phyloP scores from a whole-genome alignment of 1,284 basidiomycete species.

The Malassezia sp. region DNA sequence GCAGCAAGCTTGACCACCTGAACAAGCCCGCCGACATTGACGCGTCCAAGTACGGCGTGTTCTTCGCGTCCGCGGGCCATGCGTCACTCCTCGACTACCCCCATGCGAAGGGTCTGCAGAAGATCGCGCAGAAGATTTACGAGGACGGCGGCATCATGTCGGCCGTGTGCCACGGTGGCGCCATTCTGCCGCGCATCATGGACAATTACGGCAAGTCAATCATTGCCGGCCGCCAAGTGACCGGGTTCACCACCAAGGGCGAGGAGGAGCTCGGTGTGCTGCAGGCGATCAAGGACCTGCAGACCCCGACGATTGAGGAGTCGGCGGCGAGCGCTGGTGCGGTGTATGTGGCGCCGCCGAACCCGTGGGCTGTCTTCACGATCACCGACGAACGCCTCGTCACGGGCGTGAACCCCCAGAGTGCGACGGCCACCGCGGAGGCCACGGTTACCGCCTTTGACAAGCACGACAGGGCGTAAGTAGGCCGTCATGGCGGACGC shows the following conservation, averaged over 20 bases:
- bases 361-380: slow-evolving; percentile 12
- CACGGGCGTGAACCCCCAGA: slow-evolving; percentile 17
- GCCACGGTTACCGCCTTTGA: slow-evolving; percentile 11
- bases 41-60: slow-evolving; percentile 8
- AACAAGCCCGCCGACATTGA: slow-evolving; percentile 12
- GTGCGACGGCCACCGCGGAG: slow-evolving; percentile 4
- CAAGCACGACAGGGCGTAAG: neutral
- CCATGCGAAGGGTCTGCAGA: slow-evolving; percentile 9
- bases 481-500: no score
- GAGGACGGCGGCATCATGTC: slow-evolving; percentile 18
- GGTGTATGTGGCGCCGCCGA: slow-evolving; percentile 5
- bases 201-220: slow-evolving; percentile 9
- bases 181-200: slow-evolving; percentile 11
- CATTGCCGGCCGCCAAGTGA: slow-evolving; percentile 15
- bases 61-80: slow-evolving; percentile 16
- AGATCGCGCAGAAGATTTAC: slow-evolving; percentile 12
- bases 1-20: slow-evolving; percentile 7
- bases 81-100: slow-evolving; percentile 18
- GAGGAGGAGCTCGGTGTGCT: slow-evolving; percentile 13
- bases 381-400: slow-evolving; percentile 15
- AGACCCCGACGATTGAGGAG: slow-evolving; percentile 10
- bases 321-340: slow-evolving; percentile 4
- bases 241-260: slow-evolving; percentile 15
- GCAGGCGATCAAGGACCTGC: slow-evolving; percentile 8
- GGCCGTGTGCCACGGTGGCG: slow-evolving; percentile 19